Percentiles rank a stretch among this genome's conserved stretches.
phyloP scores from a whole-genome alignment of 2,329 filamentous ascomycete genomes.

The Penicillium crustosum region DNA sequence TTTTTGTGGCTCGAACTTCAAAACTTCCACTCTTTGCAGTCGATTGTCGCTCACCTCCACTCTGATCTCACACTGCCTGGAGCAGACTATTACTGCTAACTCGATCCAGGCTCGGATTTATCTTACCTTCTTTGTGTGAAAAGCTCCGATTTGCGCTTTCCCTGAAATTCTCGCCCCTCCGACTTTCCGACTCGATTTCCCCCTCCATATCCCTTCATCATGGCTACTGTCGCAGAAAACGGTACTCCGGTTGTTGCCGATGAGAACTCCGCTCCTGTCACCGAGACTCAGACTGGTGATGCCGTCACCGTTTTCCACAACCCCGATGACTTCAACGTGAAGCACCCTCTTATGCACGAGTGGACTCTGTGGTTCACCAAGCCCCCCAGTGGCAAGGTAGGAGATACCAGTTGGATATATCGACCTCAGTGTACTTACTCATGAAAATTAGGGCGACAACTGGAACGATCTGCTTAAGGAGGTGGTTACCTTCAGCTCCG shows the following conservation, averaged over 20 bases:
- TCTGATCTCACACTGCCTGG: constrained; percentile 38
- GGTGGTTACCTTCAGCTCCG: constrained; percentile 96
- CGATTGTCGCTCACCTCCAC: constrained; percentile 22
- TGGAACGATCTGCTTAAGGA: constrained; percentile 98
- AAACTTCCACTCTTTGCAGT: constrained; percentile 33
- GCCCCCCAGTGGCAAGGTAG: constrained; percentile 89
- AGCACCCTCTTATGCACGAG: constrained; percentile 94
- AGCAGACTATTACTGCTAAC: constrained; percentile 31
- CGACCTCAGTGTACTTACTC: constrained; percentile 14
- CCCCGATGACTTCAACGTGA: constrained; percentile 98
- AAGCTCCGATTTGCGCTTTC: constrained; percentile 30
- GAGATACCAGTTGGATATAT: constrained; percentile 19
- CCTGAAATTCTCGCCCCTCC: constrained; percentile 19
- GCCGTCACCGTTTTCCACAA: constrained; percentile 95
- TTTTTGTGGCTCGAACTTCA: constrained; percentile 29
- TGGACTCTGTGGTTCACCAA: constrained; percentile 99
- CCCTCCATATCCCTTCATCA: constrained; percentile 26
- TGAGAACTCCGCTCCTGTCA: constrained; percentile 55
- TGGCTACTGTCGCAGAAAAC: constrained; percentile 42
- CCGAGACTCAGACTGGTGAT: constrained; percentile 54
- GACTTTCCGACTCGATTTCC: constrained; percentile 13
- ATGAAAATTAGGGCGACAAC: constrained; percentile 73
- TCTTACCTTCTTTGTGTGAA: constrained; percentile 11
- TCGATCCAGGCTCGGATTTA: constrained; percentile 5
- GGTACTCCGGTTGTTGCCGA: constrained; percentile 45